Evolutionary conservation across 169 alveolate genomes (phyloP).

Genomic region (Amoebophrya sp.): DNA sequence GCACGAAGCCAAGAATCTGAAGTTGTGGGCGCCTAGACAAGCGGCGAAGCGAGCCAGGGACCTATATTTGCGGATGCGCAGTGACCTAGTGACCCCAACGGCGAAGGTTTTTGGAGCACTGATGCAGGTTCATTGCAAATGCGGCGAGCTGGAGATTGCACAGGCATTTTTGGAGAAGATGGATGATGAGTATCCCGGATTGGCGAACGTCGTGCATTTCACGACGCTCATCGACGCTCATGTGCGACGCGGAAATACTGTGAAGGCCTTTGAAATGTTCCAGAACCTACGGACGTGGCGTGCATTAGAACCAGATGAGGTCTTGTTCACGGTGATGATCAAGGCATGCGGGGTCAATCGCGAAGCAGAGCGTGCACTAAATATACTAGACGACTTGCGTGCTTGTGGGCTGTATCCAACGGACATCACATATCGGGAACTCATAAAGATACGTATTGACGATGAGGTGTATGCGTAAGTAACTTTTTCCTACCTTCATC

Average conservation of each 20-base stretch:
- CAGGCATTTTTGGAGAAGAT: conserved; percentile 61
- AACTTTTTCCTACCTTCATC: not conserved
- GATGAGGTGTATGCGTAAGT: too few relatives aligned
- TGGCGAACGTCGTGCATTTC: conserved; percentile 60
- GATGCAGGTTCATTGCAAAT: conserved; percentile 59
- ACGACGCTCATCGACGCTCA: conserved; percentile 65
- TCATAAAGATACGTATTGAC: too few relatives aligned
- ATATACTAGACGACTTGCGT: conserved; percentile 62
- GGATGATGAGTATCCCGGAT: conserved; percentile 60
- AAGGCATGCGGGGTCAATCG: conserved; percentile 55
- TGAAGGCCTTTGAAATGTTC: conserved; percentile 65
- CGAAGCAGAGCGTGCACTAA: conserved; percentile 68
- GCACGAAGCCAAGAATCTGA: not conserved
- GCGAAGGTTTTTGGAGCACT: conserved; percentile 59
- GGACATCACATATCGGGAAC: conserved; percentile 61
- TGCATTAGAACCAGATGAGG: conserved; percentile 67
- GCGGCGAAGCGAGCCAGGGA: conserved; percentile 57
- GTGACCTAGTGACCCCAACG: conserved; percentile 60
- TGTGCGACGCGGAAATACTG: conserved; percentile 40
- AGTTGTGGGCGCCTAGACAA: not conserved
- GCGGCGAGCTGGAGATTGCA: conserved; percentile 60
- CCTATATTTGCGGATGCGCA: conserved; percentile 62
- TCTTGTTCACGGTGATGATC: conserved; percentile 68
- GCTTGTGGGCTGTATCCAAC: conserved; percentile 56
- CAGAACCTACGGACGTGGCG: conserved; percentile 65